Conservation (phyloP, 768 basidiomycete species). For the Phanerodontia chrysosporium region DNA sequence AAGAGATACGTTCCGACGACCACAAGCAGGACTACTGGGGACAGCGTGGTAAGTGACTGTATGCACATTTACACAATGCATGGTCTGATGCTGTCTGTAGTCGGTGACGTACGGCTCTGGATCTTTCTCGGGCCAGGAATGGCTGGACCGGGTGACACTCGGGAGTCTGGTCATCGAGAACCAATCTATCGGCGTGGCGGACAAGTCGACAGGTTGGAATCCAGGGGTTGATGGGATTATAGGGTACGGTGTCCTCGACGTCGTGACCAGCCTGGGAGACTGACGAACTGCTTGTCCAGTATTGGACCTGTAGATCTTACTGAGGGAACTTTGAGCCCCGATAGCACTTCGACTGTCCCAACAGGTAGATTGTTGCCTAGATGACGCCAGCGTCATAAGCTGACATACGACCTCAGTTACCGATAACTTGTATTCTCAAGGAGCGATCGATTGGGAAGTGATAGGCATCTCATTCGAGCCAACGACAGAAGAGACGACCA, state of each 20-base stretch:
- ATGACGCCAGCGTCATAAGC: neutral
- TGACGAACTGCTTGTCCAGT: slow-evolving; percentile 30
- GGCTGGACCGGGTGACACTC: slow-evolving; percentile 51
- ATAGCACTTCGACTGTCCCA: slow-evolving; percentile 5
- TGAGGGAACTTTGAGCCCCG: slow-evolving; percentile 10
- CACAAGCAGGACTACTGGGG: neutral
- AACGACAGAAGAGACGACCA: slow-evolving; percentile 15
- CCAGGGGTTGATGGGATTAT: slow-evolving; percentile 58
- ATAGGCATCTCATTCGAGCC: slow-evolving; percentile 32
- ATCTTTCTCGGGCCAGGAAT: slow-evolving; percentile 48
- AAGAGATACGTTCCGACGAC: slow-evolving; percentile 9
- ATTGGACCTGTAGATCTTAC: slow-evolving; percentile 45
- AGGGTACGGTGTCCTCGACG: slow-evolving; percentile 43
- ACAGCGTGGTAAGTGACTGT: neutral
- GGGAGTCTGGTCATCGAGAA: slow-evolving; percentile 43
- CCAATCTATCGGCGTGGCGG: slow-evolving; percentile 67
- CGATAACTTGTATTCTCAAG: slow-evolving; percentile 31
- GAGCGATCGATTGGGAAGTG: slow-evolving; percentile 21
- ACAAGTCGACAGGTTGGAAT: slow-evolving; percentile 33
- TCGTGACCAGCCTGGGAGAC: no score
- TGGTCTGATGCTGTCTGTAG: slow-evolving; percentile 24
- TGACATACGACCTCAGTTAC: neutral
- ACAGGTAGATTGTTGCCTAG: slow-evolving; percentile 4
- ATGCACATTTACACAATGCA: neutral
- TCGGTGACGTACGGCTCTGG: slow-evolving; percentile 60